Base-by-base conservation (phyloP, 2,329 filamentous ascomycete species). In the Cytospora leucostoma region DNA sequence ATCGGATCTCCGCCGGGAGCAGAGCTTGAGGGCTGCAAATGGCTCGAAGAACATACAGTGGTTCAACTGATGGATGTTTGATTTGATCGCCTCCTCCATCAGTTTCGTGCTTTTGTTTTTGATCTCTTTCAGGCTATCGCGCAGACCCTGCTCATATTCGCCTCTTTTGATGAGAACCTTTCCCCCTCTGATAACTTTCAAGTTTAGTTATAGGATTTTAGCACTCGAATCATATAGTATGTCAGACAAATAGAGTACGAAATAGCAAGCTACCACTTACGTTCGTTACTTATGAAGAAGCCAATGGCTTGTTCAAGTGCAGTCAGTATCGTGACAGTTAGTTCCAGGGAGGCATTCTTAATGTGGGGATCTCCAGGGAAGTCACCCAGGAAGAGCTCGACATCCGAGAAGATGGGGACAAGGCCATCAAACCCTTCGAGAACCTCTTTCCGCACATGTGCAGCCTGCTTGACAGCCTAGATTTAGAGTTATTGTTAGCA, bases 321-420 rank as follows among this genome's bases (percentile, higher is more conserved):
- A 11, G 59, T 54, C 7, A 65, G 33, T 11, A 50, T 56, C 11
- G 55, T 32, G 3, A 63, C 44, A 4, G 55, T 56, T 8, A 65
- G 50, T 8, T 59, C 59, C 8, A 59, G 19, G 1, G 63, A 62
- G 7, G 59, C 54, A 1, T 59, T 57, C 17, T 27, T 10, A 5
- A 65, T 65, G 32, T 58, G 49, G 1, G 12, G 2, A 21, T 65
- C 63, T 2, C 19, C 21, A 10, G 44, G 27, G 13, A 62, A 65
- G 8, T 44, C 53, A 11, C 63, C 55, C 49, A 65, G 32, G 8
- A 62, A 65, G 1, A 65, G 47, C 55, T 65, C 63, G 6, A 65
- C 63, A 27, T 62, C 59, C 4, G 63, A 65, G 35, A 65, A 65
- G 12, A 62, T 51, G 2, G 59, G 17, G 15, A 65, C 40, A 8